A percentile compares a stretch with the other conserved stretches of the same genome.
phyloP scores from a whole-genome alignment of 1,284 basidiomycete genomes.

The Moesziomyces sp. region DNA sequence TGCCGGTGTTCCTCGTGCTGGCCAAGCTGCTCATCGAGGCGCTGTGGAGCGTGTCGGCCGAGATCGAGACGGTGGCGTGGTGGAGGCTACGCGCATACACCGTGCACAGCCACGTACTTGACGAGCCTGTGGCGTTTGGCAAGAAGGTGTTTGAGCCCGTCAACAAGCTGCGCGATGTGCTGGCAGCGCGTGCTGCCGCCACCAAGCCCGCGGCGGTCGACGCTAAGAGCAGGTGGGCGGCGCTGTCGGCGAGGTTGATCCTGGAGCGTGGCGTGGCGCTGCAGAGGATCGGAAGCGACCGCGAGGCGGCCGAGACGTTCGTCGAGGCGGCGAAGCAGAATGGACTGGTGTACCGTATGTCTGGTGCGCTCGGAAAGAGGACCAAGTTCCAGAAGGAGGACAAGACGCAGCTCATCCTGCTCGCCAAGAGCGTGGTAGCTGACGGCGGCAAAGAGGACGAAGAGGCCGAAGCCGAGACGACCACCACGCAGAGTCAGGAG shows the following conservation, averaged over 20 bases:
- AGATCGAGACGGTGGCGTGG: slow-evolving; percentile 66
- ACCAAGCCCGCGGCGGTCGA: slow-evolving; percentile 56
- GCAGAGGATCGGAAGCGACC: slow-evolving; percentile 80
- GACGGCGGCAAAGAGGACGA: slow-evolving; percentile 50
- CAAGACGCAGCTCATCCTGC: slow-evolving; percentile 88
- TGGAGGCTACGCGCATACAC: slow-evolving; percentile 82
- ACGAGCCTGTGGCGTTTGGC: slow-evolving; percentile 80
- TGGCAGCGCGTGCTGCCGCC: slow-evolving; percentile 24
- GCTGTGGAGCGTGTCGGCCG: slow-evolving; percentile 34
- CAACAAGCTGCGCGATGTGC: slow-evolving; percentile 70
- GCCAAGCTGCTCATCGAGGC: slow-evolving; percentile 78
- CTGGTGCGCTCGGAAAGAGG: slow-evolving; percentile 89
- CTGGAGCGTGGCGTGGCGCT: slow-evolving; percentile 85
- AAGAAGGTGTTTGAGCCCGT: slow-evolving; percentile 72
- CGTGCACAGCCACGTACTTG: slow-evolving; percentile 85
- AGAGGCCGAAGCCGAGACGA: slow-evolving; percentile 28
- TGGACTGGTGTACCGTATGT: slow-evolving; percentile 87
- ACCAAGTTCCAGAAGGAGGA: slow-evolving; percentile 93
- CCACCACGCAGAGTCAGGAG: slow-evolving; percentile 19
- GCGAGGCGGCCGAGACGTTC: slow-evolving; percentile 81
- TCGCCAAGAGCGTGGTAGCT: slow-evolving; percentile 78
- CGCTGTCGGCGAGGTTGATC: slow-evolving; percentile 77
- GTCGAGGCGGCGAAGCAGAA: slow-evolving; percentile 81
- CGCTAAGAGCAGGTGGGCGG: slow-evolving; percentile 69
- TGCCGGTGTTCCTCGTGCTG: slow-evolving; percentile 79